A percentile compares a stretch with the other conserved stretches of the same genome.
These are phyloP conservation scores for Chrysochromulina parva DNA, from an alignment of 78 protist species.

Conservation along the genomic window DNA sequence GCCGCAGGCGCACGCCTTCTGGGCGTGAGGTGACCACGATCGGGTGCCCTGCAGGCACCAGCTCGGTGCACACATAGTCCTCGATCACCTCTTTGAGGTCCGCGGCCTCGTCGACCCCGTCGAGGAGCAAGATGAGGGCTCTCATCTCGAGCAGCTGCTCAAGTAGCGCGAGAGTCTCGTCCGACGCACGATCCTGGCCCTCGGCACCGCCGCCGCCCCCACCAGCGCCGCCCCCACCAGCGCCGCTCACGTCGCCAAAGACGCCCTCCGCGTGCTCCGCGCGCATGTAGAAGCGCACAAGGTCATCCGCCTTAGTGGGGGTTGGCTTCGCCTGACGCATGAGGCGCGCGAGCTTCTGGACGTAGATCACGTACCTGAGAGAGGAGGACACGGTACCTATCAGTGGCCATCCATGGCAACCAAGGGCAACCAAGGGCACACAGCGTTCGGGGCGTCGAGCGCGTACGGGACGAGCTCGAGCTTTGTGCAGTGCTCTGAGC, in stretches of 20 bases:
- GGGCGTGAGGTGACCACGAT: background rate
- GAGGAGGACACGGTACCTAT: too few relatives aligned
- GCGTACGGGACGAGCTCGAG: background rate
- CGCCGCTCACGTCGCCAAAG: too few relatives aligned
- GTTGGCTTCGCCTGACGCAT: background rate
- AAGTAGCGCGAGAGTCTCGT: background rate
- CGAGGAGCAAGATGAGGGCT: background rate
- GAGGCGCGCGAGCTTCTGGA: background rate
- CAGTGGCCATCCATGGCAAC: too few relatives aligned
- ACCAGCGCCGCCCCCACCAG: too few relatives aligned
- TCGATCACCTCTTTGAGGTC: background rate
- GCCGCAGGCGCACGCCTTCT: background rate
- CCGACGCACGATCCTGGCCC: too few relatives aligned
- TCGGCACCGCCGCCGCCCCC: too few relatives aligned
- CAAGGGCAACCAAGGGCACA: background rate
- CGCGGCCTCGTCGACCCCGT: constrained; percentile 12
- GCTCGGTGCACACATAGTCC: background rate
- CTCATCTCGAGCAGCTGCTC: background rate
- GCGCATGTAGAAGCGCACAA: background rate
- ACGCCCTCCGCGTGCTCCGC: background rate
- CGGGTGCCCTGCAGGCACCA: background rate
- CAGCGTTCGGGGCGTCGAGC: background rate
- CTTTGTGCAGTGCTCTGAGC: background rate
- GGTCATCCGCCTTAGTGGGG: background rate
- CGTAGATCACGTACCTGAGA: background rate